phyloP scores from a whole-genome alignment of 2,329 filamentous ascomycete genomes.

The Aureobasidium leucospermi region DNA sequence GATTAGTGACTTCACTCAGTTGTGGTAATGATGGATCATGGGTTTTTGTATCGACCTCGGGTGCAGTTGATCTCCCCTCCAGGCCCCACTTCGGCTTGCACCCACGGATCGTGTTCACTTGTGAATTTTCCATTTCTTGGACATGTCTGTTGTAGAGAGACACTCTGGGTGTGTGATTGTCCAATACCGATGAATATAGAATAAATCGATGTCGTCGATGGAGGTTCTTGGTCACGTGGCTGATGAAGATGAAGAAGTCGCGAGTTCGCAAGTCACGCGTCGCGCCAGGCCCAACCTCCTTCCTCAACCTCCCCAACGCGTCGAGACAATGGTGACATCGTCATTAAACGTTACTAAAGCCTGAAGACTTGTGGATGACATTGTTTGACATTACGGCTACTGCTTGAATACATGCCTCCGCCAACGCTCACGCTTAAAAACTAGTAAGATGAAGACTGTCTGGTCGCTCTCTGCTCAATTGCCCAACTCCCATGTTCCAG shows the following conservation, averaged over 20 bases:
- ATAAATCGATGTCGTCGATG: too few species aligned
- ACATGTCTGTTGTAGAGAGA: background rate
- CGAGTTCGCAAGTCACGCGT: background rate
- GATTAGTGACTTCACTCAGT: background rate
- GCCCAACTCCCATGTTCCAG: background rate
- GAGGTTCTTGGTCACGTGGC: too few species aligned
- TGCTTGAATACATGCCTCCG: too few species aligned
- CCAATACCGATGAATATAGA: too few species aligned
- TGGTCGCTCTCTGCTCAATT: background rate
- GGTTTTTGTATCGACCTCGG: background rate
- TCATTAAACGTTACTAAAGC: background rate
- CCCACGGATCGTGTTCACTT: background rate
- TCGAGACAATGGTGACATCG: background rate
- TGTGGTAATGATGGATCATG: background rate
- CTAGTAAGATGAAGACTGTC: too few species aligned
- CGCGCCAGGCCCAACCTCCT: background rate
- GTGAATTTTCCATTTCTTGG: too few species aligned
- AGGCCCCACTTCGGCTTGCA: slow-evolving; percentile 3
- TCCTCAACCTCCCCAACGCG: too few species aligned
- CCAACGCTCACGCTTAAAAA: too few species aligned
- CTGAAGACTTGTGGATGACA: too few species aligned
- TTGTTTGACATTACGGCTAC: too few species aligned
- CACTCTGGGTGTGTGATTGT: background rate
- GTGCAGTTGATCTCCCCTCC: background rate
- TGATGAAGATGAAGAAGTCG: background rate